These are phyloP conservation scores for Eucalyptus cloeziana DNA, from an alignment of 345 rosid genomes.

Conservation along the genomic window DNA sequence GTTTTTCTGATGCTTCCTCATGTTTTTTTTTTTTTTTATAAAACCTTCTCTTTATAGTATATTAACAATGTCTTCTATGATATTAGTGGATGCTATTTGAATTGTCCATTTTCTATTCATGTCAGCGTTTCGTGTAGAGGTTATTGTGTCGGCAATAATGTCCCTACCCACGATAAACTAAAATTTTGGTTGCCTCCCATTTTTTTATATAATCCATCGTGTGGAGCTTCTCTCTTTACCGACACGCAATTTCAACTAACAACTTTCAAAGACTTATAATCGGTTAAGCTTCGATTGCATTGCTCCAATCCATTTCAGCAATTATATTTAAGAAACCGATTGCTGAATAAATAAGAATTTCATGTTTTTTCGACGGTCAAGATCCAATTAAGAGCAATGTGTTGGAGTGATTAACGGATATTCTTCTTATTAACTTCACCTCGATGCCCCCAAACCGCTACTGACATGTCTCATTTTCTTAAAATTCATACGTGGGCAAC, in stretches of 20 bases:
- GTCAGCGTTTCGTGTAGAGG: no score
- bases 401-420: background rate
- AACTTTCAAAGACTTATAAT: background rate
- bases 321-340: background rate
- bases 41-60: no score
- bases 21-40: no score
- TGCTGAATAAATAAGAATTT: background rate
- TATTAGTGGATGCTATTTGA: no score
- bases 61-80: no score
- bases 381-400: background rate
- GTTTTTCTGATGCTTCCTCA: no score
- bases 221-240: no score
- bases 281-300: background rate
- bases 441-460: background rate
- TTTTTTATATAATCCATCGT: no score
- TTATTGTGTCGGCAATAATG: no score
- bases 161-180: background rate
- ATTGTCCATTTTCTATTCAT: no score
- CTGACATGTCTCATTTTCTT: background rate
- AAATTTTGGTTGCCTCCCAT: background rate
- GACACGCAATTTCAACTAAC: background rate
- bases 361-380: background rate
- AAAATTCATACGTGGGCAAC: background rate
- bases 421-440: background rate
- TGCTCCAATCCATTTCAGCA: background rate